Evolutionary conservation across 805 yeast species (phyloP).

Genomic region (Wickerhamiella domercqiae): DNA sequence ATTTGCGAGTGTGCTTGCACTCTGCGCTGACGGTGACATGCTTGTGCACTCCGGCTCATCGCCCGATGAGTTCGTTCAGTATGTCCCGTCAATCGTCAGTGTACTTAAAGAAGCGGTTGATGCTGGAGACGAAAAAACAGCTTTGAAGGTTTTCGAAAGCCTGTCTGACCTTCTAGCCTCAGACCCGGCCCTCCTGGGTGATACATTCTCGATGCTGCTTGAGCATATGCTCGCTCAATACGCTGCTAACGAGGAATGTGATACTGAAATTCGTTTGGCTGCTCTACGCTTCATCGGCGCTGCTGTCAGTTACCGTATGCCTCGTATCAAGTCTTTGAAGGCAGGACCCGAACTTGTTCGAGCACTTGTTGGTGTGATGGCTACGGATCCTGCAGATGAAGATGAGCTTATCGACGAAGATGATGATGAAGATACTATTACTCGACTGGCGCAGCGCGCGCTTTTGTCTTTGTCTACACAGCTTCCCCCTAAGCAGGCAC

Average conservation of each 20-base stretch:
- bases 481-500: slow-evolving; percentile 86
- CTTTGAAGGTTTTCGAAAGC: slow-evolving; percentile 65
- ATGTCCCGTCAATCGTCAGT: slow-evolving; percentile 67
- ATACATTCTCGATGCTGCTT: slow-evolving; percentile 51
- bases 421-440: slow-evolving; percentile 76
- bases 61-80: slow-evolving; percentile 33
- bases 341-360: slow-evolving; percentile 68
- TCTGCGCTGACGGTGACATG: slow-evolving; percentile 58
- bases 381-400: slow-evolving; percentile 57
- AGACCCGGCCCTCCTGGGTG: slow-evolving; percentile 68
- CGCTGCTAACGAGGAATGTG: slow-evolving; percentile 45
- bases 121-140: slow-evolving; percentile 54
- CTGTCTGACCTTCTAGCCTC: slow-evolving; percentile 64
- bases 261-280: slow-evolving; percentile 68
- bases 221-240: slow-evolving; percentile 56
- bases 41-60: slow-evolving; percentile 29
- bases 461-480: slow-evolving; percentile 64
- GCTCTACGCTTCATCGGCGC: slow-evolving; percentile 75
- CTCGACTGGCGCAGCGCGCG: slow-evolving; percentile 63
- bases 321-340: slow-evolving; percentile 63
- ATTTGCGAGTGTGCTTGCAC: slow-evolving; percentile 66
- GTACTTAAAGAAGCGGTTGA: slow-evolving; percentile 63
- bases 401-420: slow-evolving; percentile 68
- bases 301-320: slow-evolving; percentile 63
- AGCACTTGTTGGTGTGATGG: slow-evolving; percentile 62